These are phyloP conservation scores for Pseudogymnoascus sp. DNA, from an alignment of 2,329 filamentous ascomycete genomes.

Conservation along the genomic window DNA sequence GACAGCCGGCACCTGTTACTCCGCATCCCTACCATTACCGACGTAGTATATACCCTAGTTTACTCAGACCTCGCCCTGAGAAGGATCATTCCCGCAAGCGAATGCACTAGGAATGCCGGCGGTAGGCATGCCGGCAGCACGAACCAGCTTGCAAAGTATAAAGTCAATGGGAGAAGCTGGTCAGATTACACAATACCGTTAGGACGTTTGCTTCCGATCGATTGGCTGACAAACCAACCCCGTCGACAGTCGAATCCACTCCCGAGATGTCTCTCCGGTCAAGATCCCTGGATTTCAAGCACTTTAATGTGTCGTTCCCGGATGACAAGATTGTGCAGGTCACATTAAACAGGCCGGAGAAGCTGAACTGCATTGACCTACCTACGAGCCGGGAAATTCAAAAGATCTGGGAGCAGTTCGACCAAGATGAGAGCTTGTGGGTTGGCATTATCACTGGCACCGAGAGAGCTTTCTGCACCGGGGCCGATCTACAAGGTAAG, in stretches of 20 bases:
- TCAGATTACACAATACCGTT: constrained; percentile 3
- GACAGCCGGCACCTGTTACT: neutral
- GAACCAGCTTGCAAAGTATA: constrained; percentile 4
- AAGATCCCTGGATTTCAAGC: constrained; percentile 7
- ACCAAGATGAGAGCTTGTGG: constrained; percentile 47
- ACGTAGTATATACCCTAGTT: neutral
- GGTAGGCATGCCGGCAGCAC: neutral
- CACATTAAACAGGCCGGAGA: constrained; percentile 47
- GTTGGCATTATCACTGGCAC: constrained; percentile 54
- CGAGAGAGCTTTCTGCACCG: constrained; percentile 56
- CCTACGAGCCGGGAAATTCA: constrained; percentile 31
- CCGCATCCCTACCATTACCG: neutral
- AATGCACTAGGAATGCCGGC: neutral
- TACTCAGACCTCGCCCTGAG: neutral
- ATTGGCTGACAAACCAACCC: neutral
- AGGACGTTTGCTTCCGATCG: neutral
- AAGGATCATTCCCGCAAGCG: neutral
- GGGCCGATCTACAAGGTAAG: constrained; percentile 50
- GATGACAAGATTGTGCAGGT: constrained; percentile 45
- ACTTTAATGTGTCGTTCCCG: constrained; percentile 37
- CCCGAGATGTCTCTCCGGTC: constrained; percentile 4
- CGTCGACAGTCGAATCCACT: neutral
- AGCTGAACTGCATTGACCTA: constrained; percentile 45
- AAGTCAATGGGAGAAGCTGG: neutral
- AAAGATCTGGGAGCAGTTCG: constrained; percentile 48